Evolutionary conservation across 1,139 yeast genomes (phyloP).

Genomic region (Kodamaea arcana): DNA sequence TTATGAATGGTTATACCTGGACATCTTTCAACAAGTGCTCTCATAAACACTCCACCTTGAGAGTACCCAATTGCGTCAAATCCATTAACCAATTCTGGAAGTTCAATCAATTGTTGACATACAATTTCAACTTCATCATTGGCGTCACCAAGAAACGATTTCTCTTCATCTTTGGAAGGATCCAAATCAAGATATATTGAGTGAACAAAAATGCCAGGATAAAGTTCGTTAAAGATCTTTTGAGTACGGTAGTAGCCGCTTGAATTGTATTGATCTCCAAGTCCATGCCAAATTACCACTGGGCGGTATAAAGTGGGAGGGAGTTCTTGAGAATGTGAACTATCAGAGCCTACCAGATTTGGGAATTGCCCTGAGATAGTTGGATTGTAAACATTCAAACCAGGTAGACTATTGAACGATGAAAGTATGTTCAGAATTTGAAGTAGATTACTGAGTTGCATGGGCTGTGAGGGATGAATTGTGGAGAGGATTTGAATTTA

Average conservation of each 20-base stretch:
- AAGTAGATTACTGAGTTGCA: no score
- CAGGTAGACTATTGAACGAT: no score
- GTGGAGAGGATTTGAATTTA: no score
- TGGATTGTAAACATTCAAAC: no score
- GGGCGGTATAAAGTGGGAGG: slow-evolving; percentile 30
- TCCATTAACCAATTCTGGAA: slow-evolving; percentile 46
- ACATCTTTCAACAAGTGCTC: slow-evolving; percentile 63
- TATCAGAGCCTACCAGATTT: no score
- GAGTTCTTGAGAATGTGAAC: no score
- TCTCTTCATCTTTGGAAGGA: slow-evolving; percentile 49
- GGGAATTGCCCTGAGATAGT: no score
- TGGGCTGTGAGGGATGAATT: no score
- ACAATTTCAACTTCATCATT: slow-evolving; percentile 35
- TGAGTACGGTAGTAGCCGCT: slow-evolving; percentile 50
- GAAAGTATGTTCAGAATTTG: no score
- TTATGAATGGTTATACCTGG: slow-evolving; percentile 44
- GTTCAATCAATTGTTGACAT: slow-evolving; percentile 36
- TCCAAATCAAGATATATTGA: slow-evolving; percentile 50
- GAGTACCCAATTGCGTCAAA: slow-evolving; percentile 78
- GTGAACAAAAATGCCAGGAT: slow-evolving; percentile 53
- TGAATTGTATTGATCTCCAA: slow-evolving; percentile 73
- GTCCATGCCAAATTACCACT: slow-evolving; percentile 79
- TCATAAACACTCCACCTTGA: slow-evolving; percentile 73
- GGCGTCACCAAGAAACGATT: slow-evolving; percentile 58
- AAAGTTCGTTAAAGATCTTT: slow-evolving; percentile 35